Evolutionary conservation across 2,329 filamentous ascomycete species (phyloP), one percentile per base, ranked within the genome.

Genomic region (Ophiostoma australiae): DNA sequence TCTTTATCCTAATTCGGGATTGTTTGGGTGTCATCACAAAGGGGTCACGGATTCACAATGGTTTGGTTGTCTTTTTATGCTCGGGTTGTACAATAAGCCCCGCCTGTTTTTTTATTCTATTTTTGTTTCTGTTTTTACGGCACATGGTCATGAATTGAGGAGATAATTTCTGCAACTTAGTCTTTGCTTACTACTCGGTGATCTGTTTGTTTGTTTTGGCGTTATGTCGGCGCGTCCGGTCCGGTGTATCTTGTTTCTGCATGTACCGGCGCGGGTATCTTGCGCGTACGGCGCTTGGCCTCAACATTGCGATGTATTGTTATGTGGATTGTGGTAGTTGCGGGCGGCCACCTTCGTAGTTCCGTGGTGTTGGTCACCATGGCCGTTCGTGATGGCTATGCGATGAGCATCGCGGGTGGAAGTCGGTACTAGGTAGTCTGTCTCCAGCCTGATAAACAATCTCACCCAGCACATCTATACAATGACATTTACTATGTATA

Each of bases 11-110:
- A 83, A 83, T 86, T 85, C 71, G 71, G 85, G 83, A 82, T 84
- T 84, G 84, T 86, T 87, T 81, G 84, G 89, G 87, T 88, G 90
- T 88, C 89, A 93, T 90, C 89, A 91, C 91, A 91, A 72, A 89
- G 86, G 87, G 88, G 88, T 91, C 85, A 90, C 86, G 89, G 90
- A 89, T 87, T 86, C 71, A 74, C 70, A 88, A 88, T 88, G 89
- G 87, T 88, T 89, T 86, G 89, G 88, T 86, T 87, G 84, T 80
- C 81, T 81, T 81, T 84, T 84, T 80, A 84, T 81, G 83, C 86
- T 84, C 81, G 85, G 87, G 86, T 87, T 90, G 88, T 90, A 90
- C 87, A 90, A 88, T 90, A 89, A 87, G 86, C 85, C 84, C 86
- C 27, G 66, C 86, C 20, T 13, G 69, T 58, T 70, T 68, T 72